Evolutionary conservation across 1,284 basidiomycete genomes (phyloP).

Genomic region (Cutaneotrichosporon dermatis): DNA sequence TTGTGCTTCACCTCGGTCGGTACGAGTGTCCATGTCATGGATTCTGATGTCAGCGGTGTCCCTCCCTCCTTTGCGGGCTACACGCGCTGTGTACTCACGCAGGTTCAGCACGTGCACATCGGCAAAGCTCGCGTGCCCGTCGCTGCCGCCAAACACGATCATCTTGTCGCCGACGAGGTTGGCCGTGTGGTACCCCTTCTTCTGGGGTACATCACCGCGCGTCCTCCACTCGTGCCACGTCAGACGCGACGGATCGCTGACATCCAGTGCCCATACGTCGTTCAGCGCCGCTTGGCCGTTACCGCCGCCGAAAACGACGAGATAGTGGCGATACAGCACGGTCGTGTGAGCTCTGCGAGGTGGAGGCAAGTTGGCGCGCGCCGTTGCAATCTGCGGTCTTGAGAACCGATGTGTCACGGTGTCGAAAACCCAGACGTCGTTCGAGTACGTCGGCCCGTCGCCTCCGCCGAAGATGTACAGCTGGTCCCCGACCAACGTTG

Average conservation of each 20-base stretch:
- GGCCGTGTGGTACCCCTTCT: slow-evolving; percentile 84
- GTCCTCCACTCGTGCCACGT: slow-evolving; percentile 55
- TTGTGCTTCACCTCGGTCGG: slow-evolving; percentile 58
- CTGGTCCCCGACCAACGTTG: slow-evolving; percentile 71
- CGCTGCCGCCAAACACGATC: slow-evolving; percentile 49
- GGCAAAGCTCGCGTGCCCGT: slow-evolving; percentile 62
- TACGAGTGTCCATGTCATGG: slow-evolving; percentile 64
- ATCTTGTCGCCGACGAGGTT: slow-evolving; percentile 74
- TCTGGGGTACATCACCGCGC: slow-evolving; percentile 49
- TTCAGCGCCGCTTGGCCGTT: slow-evolving; percentile 83
- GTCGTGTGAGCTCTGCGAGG: slow-evolving; percentile 82
- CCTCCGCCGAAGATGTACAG: slow-evolving; percentile 85
- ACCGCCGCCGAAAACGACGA: slow-evolving; percentile 88
- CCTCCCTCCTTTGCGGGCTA: not conserved
- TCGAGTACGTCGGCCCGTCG: slow-evolving; percentile 59
- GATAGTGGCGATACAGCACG: slow-evolving; percentile 65
- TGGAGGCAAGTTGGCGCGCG: slow-evolving; percentile 52
- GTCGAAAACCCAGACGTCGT: slow-evolving; percentile 73
- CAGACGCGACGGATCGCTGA: slow-evolving; percentile 37
- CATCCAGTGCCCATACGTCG: slow-evolving; percentile 82
- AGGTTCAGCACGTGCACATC: slow-evolving; percentile 84
- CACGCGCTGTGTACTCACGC: slow-evolving; percentile 54
- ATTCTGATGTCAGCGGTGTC: slow-evolving; percentile 53
- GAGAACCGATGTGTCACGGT: slow-evolving; percentile 67
- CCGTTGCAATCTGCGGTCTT: slow-evolving; percentile 39